These are phyloP conservation scores for Claviceps sorghi DNA, from an alignment of 2,329 filamentous ascomycete species.

Conservation along the genomic window DNA sequence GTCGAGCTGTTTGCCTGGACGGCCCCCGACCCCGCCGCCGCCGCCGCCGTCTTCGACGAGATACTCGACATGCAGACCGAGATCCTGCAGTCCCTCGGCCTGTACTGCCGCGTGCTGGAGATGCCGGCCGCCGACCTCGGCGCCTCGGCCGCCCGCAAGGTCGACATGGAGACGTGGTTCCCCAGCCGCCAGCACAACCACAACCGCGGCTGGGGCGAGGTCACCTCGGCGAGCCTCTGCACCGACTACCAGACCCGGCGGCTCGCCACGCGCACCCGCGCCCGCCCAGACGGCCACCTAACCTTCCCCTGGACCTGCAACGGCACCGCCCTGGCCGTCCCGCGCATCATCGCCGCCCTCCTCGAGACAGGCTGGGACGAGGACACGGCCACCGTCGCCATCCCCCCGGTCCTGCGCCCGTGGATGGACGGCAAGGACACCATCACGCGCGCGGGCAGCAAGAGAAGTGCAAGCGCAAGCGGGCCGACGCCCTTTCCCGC, in stretches of 20 bases:
- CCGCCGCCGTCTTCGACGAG: conserved; percentile 58
- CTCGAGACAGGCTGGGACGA: conserved; percentile 87
- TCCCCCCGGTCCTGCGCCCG: conserved; percentile 65
- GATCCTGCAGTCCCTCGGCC: conserved; percentile 60
- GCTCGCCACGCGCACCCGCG: conserved; percentile 59
- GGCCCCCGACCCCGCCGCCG: conserved; percentile 33
- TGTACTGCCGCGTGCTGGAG: conserved; percentile 79
- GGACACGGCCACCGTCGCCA: conserved; percentile 44
- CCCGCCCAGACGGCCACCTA: conserved; percentile 41
- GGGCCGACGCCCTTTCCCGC: too few relatives aligned
- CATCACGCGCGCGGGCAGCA: conserved; percentile 32
- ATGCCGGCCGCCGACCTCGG: conserved; percentile 86
- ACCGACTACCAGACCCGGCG: conserved; percentile 87
- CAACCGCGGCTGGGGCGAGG: conserved; percentile 68
- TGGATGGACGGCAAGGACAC: conserved; percentile 69
- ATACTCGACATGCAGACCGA: conserved; percentile 78
- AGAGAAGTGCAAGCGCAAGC: conserved; percentile 8
- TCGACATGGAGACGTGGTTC: conserved; percentile 90
- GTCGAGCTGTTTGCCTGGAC: conserved; percentile 97
- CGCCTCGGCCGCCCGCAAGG: conserved; percentile 72
- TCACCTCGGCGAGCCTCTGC: conserved; percentile 81
- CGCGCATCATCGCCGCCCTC: conserved; percentile 74
- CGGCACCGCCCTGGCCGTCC: conserved; percentile 84
- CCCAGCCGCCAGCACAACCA: conserved; percentile 50
- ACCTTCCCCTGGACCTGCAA: conserved; percentile 83